Evolutionary conservation across 139 green algal genomes (phyloP).

Genomic region (Ulvella scutata): DNA sequence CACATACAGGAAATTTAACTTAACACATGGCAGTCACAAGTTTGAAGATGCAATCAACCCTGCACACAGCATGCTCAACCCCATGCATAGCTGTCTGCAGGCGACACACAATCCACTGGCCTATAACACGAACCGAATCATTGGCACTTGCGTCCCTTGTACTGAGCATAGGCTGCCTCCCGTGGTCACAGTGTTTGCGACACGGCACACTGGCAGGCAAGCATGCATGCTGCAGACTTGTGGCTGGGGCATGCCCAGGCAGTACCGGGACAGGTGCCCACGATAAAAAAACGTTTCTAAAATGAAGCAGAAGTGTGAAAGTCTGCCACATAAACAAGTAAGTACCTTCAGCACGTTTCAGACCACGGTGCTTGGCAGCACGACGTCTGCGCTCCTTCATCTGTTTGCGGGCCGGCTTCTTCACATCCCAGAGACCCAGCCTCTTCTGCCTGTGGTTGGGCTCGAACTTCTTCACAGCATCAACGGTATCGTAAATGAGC

Average conservation of each 20-base stretch:
- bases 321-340: no score
- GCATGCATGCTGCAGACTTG: no score
- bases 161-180: no score
- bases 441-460: slow-evolving; percentile 89
- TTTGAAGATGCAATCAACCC: not conserved
- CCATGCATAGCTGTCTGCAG: not conserved
- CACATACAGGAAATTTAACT: not conserved
- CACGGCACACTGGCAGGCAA: no score
- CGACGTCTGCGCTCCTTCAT: slow-evolving; percentile 99
- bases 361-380: slow-evolving; percentile 79
- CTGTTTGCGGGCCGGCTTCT: slow-evolving; percentile 92
- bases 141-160: no score
- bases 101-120: no score
- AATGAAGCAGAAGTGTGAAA: no score
- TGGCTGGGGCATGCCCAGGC: no score
- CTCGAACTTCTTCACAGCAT: slow-evolving; percentile 94
- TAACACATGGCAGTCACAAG: not conserved
- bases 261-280: no score
- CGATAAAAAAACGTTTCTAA: no score
- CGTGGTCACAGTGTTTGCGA: no score
- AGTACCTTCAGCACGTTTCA: slow-evolving; percentile 65
- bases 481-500: slow-evolving; percentile 95
- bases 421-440: slow-evolving; percentile 67
- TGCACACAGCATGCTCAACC: not conserved
- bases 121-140: no score